Evolutionary conservation across 2,329 filamentous ascomycete genomes (phyloP), one percentile per base, ranked within the genome.

Genomic region (Penicillium sp.): DNA sequence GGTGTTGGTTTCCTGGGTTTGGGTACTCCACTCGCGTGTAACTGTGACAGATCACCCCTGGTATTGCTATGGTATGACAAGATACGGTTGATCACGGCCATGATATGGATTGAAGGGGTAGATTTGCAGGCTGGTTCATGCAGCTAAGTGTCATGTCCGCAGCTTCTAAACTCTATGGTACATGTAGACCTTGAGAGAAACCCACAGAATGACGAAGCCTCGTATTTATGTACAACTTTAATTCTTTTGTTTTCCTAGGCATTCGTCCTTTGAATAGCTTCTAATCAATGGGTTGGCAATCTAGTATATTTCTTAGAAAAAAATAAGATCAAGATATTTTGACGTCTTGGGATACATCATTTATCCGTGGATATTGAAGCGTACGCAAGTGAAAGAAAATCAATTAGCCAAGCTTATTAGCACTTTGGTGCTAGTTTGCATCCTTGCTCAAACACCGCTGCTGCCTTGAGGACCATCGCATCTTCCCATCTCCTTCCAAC

Each of bases 401-500:
- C 29, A 31, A 3, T 25, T 31, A 37, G 33, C n/a, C 33, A 37
- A 37, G 15, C n/a, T 37, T 6, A 37, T 18, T 18, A 6, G 8
- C n/a, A n/a, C n/a, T 37, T 8, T n/a, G 37, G 37, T 4, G 37
- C 18, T 12, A 29, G 0, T 46, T 37, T 46, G 15, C 46, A 20
- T 1, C 56, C 56, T 20, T 37, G 41, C 50, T 70, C 65, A 60
- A 70, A 70, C 6, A 63, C 57, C 18, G 66, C 65, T 1, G 67
- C 69, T 23, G 69, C 69, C 44, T 63, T 63, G 20, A 71, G 43
- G 14, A 72, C 52, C n/a, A 35, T 52, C 31, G 61, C 37, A 40
- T 70, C 67, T 37, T 69, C 64, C 63, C 65, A 72, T 18, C 66
- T 58, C 44, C 59, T 65, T 7, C 79, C 81, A 9, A 85, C 76